Percentiles rank a stretch among this genome's conserved stretches.
Evolutionary conservation across 495 filamentous ascomycete species (phyloP).

Genomic region (Penicillium egyptiacum): DNA sequence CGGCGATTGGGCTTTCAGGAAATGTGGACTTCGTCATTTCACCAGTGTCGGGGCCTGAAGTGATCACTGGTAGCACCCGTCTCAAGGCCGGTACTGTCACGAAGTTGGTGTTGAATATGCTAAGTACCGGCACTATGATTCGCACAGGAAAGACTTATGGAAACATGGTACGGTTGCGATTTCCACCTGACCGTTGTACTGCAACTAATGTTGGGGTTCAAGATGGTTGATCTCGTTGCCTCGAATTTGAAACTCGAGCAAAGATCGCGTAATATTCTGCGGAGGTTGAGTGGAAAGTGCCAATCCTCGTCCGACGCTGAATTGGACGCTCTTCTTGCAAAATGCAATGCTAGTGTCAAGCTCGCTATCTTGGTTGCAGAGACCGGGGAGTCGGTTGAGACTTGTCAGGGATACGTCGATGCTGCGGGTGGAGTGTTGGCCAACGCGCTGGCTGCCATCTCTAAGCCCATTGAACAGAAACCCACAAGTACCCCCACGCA

Average conservation of each 20-base stretch:
- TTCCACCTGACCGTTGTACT: background rate
- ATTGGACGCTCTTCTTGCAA: slow-evolving; percentile 28
- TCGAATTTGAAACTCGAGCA: slow-evolving; percentile 42
- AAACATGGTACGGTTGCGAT: slow-evolving; percentile 33
- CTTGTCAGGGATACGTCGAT: slow-evolving; percentile 20
- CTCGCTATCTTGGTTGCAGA: slow-evolving; percentile 35
- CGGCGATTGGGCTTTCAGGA: slow-evolving; percentile 28
- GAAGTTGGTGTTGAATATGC: slow-evolving; percentile 42
- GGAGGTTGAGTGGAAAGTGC: slow-evolving; percentile 27
- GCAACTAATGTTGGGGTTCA: slow-evolving; percentile 1
- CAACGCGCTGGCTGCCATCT: slow-evolving; percentile 20
- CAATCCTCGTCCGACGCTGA: slow-evolving; percentile 22
- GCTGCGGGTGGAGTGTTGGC: slow-evolving; percentile 31
- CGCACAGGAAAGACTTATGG: slow-evolving; percentile 41
- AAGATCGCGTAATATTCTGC: slow-evolving; percentile 38
- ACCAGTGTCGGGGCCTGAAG: slow-evolving; percentile 37
- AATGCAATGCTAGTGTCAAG: slow-evolving; percentile 35
- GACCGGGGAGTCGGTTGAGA: slow-evolving; percentile 23
- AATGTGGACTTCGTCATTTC: slow-evolving; percentile 35
- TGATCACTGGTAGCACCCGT: slow-evolving; percentile 42
- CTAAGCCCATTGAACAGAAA: background rate
- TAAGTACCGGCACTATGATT: slow-evolving; percentile 44
- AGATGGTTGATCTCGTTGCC: slow-evolving; percentile 44
- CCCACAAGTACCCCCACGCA: background rate
- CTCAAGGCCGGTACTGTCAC: slow-evolving; percentile 43